Evolutionary conservation across 257 asterid species (phyloP).

Genomic region (Ehretia macrophylla): DNA sequence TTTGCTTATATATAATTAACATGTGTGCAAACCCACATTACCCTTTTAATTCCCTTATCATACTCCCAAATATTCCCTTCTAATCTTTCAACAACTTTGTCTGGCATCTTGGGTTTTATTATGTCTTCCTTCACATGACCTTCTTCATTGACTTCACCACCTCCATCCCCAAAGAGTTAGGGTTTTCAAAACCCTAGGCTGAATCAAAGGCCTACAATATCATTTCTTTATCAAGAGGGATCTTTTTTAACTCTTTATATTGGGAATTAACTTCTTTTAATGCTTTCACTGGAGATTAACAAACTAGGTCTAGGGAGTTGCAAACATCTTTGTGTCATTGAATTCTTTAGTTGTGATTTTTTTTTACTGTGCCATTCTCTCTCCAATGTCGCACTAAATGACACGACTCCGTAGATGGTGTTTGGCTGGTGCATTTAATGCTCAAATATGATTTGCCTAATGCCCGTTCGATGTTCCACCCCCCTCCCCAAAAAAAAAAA

Average conservation of each 20-base stretch:
- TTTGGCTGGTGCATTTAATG: conserved; percentile 43
- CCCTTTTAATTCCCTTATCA: conserved; percentile 82
- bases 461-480: neutral
- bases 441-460: neutral
- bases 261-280: conserved; percentile 48
- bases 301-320: conserved; percentile 29
- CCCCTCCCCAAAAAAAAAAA: too few relatives aligned
- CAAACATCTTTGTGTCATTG: conserved; percentile 21
- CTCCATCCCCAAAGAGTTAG: conserved; percentile 20
- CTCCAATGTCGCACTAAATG: conserved; percentile 40
- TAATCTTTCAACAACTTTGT: conserved; percentile 75
- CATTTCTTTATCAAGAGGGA: conserved; percentile 16
- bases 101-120: conserved; percentile 71
- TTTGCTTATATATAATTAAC: conserved; percentile 31
- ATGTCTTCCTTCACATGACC: conserved; percentile 66
- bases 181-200: conserved; percentile 72
- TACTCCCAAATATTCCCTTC: conserved; percentile 82
- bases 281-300: conserved; percentile 27
- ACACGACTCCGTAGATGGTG: conserved; percentile 42
- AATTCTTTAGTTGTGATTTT: conserved; percentile 11
- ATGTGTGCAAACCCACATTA: conserved; percentile 62
- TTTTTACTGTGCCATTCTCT: conserved; percentile 21
- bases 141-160: conserved; percentile 19
- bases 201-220: conserved; percentile 42
- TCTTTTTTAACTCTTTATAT: conserved; percentile 19